phyloP scores from a whole-genome alignment of 1,139 yeast genomes.

The Oligophagozyma castellii region DNA sequence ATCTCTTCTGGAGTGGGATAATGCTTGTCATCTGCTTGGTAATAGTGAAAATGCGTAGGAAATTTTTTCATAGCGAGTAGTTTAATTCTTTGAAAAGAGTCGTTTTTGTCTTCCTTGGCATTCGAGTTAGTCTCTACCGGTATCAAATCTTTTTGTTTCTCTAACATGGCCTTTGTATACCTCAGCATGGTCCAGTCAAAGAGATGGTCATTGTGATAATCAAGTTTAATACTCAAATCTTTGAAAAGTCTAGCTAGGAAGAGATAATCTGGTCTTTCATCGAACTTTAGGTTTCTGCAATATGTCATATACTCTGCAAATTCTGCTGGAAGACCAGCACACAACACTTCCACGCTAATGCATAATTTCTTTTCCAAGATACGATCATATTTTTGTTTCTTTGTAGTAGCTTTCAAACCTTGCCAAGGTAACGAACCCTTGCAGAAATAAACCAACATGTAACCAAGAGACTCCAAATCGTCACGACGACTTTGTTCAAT shows the following conservation, averaged over 20 bases:
- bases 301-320: constrained; percentile 81
- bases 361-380: constrained; percentile 95
- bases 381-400: constrained; percentile 92
- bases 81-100: constrained; percentile 22
- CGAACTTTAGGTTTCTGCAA: constrained; percentile 82
- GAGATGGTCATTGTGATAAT: constrained; percentile 84
- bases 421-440: constrained; percentile 98
- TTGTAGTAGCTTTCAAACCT: constrained; percentile 92
- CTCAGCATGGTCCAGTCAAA: constrained; percentile 95
- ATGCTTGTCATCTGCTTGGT: constrained; percentile 20
- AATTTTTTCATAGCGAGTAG: constrained; percentile 24
- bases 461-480: constrained; percentile 89
- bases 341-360: constrained; percentile 76
- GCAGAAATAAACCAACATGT: constrained; percentile 87
- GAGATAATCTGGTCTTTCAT: constrained; percentile 91
- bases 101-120: constrained; percentile 16
- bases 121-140: constrained; percentile 5
- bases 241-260: constrained; percentile 82
- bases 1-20: constrained; percentile 25
- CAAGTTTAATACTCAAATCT: constrained; percentile 78
- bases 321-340: constrained; percentile 85
- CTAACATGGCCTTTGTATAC: constrained; percentile 44
- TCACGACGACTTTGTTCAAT: constrained; percentile 95
- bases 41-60: constrained; percentile 25
- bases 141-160: constrained; percentile 19